Base-by-base conservation (phyloP, 331 rosid genomes). In the Quercus phellos region DNA sequence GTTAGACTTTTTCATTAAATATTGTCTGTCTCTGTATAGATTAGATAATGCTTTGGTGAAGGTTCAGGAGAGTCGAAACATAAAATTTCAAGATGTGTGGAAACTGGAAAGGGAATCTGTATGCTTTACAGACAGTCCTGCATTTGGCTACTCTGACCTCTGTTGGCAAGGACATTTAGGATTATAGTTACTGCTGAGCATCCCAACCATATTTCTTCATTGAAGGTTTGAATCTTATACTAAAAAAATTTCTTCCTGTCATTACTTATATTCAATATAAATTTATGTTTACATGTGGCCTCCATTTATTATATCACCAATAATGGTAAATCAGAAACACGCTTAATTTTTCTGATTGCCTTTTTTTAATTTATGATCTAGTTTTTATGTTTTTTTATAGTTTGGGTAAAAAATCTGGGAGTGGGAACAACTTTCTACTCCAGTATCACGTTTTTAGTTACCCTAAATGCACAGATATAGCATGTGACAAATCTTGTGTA, bases 151-250 rank as follows among this genome's bases (percentile, higher is more conserved):
- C 51, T 18, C 51, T 32, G 5, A 66, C n/a, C 6, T 32, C 7
- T 66, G 50, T 30, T 1, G 26, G n/a, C 51, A 34, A 34, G 24
- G 71, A 3, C 71, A 66, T 34, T 32, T 66, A 66, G 26, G 71
- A 69, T 74, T 59, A n/a, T 63, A 61, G 66, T 63, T 55, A 50
- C 27, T 73, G 10, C 74, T 38, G 50, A 77, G 78, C n/a, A 56
- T 66, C 51, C 46, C 11, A 54, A 19, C 59, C 21, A 21, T 50
- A 77, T 94, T 82, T 98, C 99, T 71, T 94, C 98, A 51, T 53
- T 92, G 58, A 94, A 90, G 92, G 98, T 94, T 74, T 76, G 21
- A 58, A 66, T 34, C 74, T 11, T 51, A 11, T 13, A 24, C 26
- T 78, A 27, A 56, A 68, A 38, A 66, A 66, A 3, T 2, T 18